Evolutionary conservation across 1,139 yeast genomes (phyloP), one percentile per base, ranked within the genome.

Genomic region (Hanseniaspora uvarum): DNA sequence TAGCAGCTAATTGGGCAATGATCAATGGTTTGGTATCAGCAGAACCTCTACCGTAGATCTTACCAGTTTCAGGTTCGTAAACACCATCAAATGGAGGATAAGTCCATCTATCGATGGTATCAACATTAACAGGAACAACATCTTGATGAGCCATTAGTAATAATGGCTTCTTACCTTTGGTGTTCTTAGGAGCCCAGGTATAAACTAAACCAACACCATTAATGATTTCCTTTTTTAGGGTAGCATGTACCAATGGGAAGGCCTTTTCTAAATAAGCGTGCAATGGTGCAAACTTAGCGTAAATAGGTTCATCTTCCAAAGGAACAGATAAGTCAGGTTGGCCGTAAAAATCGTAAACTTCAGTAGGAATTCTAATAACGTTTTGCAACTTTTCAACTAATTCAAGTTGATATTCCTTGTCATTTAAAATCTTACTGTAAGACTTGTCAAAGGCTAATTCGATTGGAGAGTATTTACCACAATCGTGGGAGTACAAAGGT

Each of bases 61-160:
- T 51, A 46, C 64, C 68, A 3, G 65, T 62, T 41, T 62, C 57
- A 39, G 85, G 85, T 61, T 84, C 94, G 62, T 71, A 84, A 62
- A 75, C 73, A 3, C 85, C 95, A 8, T 74, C 73, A 58, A 79
- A 84, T 24, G 95, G 94, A 12, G 82, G 81, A 61, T 79, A 74
- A 2, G 71, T 72, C 95, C 95, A 86, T 50, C 74, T 71, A 38
- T 65, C 71, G 43, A 75, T 63, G 14, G 86, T 77, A 24, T 72
- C 80, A 26, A 69, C 65, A 61, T 80, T 81, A n/a, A 85, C 84
- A 0, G 95, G 95, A 14, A 86, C 95, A 3, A 83, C 86, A 64
- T 86, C 95, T 64, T 81, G 86, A 66, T 86, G 95, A 2, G 92
- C 88, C 67, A 81, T 76, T 44, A 85, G 69, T 65, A 86, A 64